These are phyloP conservation scores for Colletotrichum siamense DNA, from an alignment of 2,329 filamentous ascomycete genomes.

Conservation along the genomic window DNA sequence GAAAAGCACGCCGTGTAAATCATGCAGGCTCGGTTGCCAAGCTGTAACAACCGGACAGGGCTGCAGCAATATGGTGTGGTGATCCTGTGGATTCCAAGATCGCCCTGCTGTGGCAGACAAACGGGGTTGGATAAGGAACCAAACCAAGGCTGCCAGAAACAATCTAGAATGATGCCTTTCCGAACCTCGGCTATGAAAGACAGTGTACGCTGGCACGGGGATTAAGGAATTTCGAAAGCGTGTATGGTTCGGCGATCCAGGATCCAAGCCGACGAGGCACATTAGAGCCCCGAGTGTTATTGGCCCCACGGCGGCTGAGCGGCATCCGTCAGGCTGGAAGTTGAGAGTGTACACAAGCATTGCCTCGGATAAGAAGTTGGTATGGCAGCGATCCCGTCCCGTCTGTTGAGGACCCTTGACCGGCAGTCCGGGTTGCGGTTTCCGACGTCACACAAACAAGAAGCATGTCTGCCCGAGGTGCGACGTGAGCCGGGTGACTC, in stretches of 20 bases:
- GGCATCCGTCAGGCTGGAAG: not conserved
- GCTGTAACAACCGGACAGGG: slow-evolving; percentile 6
- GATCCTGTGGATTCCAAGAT: not conserved
- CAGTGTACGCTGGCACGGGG: not conserved
- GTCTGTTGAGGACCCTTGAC: not conserved
- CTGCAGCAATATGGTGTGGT: slow-evolving; percentile 13
- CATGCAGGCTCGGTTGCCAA: slow-evolving; percentile 13
- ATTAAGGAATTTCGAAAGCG: not conserved
- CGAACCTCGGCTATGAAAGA: not conserved
- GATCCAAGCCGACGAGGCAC: not conserved
- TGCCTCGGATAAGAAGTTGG: not conserved
- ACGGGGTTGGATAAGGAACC: not conserved
- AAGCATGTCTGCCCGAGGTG: slow-evolving; percentile 7
- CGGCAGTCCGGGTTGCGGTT: not conserved
- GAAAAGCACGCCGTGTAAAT: not conserved
- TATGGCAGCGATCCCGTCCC: not conserved
- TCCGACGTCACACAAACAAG: not conserved
- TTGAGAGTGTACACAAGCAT: not conserved
- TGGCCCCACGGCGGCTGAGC: not conserved
- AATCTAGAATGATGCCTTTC: not conserved
- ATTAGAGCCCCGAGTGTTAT: not conserved
- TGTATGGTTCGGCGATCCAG: not conserved
- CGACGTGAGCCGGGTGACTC: not conserved
- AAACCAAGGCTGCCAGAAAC: not conserved
- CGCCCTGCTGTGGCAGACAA: not conserved